These are phyloP conservation scores for Quercus berberidifolia DNA, from an alignment of 306 rosid species.

Conservation along the genomic window DNA sequence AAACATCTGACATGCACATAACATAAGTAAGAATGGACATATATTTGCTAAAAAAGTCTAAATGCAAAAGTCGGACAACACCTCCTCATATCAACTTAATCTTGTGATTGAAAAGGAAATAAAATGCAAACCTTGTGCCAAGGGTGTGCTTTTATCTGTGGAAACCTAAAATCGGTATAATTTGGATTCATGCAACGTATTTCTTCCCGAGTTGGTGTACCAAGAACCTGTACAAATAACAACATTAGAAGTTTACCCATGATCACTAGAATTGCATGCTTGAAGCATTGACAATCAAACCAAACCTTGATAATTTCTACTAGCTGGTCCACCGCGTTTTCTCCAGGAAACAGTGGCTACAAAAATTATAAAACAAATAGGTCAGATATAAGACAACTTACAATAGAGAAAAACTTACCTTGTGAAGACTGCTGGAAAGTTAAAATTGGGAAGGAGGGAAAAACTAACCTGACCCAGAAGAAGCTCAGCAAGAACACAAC, in stretches of 20 bases:
- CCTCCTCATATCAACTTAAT: not conserved
- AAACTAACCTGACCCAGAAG: slow-evolving; percentile 88
- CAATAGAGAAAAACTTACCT: not conserved
- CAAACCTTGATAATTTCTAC: slow-evolving; percentile 91
- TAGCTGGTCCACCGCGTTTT: slow-evolving; percentile 94
- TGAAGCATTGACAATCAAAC: slow-evolving; percentile 3
- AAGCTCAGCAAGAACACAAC: slow-evolving; percentile 97
- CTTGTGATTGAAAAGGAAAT: slow-evolving; percentile 9
- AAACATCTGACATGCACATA: not conserved
- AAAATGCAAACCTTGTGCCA: slow-evolving; percentile 83
- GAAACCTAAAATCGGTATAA: slow-evolving; percentile 88
- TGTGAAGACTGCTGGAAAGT: not conserved
- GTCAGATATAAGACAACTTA: not conserved
- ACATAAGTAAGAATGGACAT: not conserved
- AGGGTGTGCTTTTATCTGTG: slow-evolving; percentile 94
- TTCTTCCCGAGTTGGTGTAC: slow-evolving; percentile 98
- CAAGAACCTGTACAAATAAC: slow-evolving; percentile 68
- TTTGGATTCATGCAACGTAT: slow-evolving; percentile 97
- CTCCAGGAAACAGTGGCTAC: slow-evolving; percentile 97
- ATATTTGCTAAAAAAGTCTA: not conserved
- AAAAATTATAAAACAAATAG: slow-evolving; percentile 22
- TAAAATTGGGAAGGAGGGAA: slow-evolving; percentile 3
- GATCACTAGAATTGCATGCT: not conserved
- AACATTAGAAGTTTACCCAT: slow-evolving; percentile 1
- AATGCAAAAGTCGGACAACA: not conserved